Conservation (phyloP, 2,329 filamentous ascomycete genomes). For the Colletotrichum sp. region DNA sequence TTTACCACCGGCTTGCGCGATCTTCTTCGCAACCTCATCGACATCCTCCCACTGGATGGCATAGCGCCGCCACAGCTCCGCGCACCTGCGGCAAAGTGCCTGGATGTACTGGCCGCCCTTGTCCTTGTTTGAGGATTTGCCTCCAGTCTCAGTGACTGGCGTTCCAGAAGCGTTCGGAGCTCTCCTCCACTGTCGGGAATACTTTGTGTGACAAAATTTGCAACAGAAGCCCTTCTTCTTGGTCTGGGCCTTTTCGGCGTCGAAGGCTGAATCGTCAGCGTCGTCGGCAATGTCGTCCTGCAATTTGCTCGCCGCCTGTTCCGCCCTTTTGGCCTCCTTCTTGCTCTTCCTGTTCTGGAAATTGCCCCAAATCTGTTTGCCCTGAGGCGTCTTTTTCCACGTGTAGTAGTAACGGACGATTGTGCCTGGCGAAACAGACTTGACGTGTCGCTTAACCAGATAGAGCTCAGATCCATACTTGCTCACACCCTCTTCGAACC, state of each 20-base stretch:
- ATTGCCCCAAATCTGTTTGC: slow-evolving; percentile 87
- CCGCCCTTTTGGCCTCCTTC: slow-evolving; percentile 80
- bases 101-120: slow-evolving; percentile 77
- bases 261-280: slow-evolving; percentile 94
- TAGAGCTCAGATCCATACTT: slow-evolving; percentile 93
- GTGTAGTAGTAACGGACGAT: slow-evolving; percentile 95
- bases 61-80: slow-evolving; percentile 93
- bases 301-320: slow-evolving; percentile 75
- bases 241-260: slow-evolving; percentile 80
- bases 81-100: slow-evolving; percentile 88
- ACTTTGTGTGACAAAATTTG: slow-evolving; percentile 86
- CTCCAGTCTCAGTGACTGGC: slow-evolving; percentile 67
- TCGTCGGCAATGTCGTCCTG: slow-evolving; percentile 93
- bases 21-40: slow-evolving; percentile 89
- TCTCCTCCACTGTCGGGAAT: slow-evolving; percentile 88
- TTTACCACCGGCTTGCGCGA: slow-evolving; percentile 78
- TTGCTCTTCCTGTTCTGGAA: slow-evolving; percentile 88
- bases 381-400: slow-evolving; percentile 94
- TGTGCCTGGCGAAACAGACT: slow-evolving; percentile 77
- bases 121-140: slow-evolving; percentile 75
- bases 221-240: slow-evolving; percentile 88
- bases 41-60: slow-evolving; percentile 94
- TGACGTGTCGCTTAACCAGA: slow-evolving; percentile 83
- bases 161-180: slow-evolving; percentile 81
- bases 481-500: slow-evolving; percentile 88